Evolutionary conservation across 108 stramenopile genomes (phyloP).

Genomic region (Skeletonema menzelii): DNA sequence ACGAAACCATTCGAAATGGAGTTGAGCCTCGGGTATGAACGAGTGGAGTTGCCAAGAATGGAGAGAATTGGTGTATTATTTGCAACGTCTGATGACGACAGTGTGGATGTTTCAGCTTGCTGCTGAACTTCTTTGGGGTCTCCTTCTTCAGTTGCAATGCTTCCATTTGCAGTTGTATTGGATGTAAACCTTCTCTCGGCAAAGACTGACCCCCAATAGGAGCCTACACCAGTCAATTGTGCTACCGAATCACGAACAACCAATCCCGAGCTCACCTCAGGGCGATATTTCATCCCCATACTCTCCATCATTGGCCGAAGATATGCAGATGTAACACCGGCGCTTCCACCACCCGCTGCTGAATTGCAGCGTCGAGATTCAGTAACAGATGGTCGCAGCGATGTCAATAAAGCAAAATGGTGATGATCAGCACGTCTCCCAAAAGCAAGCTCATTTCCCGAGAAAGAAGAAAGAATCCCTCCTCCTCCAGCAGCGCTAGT

Average conservation of each 20-base stretch:
- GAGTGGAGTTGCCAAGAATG: slow-evolving; percentile 70
- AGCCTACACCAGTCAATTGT: slow-evolving; percentile 54
- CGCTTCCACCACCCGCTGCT: neutral
- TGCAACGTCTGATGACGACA: slow-evolving; percentile 8
- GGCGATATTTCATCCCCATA: slow-evolving; percentile 69
- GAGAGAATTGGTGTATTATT: slow-evolving; percentile 47
- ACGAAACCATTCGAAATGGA: slow-evolving; percentile 51
- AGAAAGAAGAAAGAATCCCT: slow-evolving; percentile 55
- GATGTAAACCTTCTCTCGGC: neutral
- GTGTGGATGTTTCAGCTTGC: neutral
- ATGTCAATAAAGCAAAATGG: slow-evolving; percentile 73
- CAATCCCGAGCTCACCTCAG: slow-evolving; percentile 62
- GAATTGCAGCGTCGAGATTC: slow-evolving; percentile 8
- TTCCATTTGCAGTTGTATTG: neutral
- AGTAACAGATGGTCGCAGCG: slow-evolving; percentile 50
- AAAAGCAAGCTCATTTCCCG: slow-evolving; percentile 33
- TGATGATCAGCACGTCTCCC: slow-evolving; percentile 57
- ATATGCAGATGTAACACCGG: slow-evolving; percentile 16
- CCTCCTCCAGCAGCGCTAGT: slow-evolving; percentile 14
- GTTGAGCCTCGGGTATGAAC: slow-evolving; percentile 50
- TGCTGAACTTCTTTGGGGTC: slow-evolving; percentile 3
- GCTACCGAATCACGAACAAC: slow-evolving; percentile 56
- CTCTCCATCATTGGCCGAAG: slow-evolving; percentile 61
- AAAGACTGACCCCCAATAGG: slow-evolving; percentile 62
- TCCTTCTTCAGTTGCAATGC: neutral